These are phyloP conservation scores for Kwoniella bestiolae DNA, from an alignment of 768 basidiomycete species.

Conservation along the genomic window DNA sequence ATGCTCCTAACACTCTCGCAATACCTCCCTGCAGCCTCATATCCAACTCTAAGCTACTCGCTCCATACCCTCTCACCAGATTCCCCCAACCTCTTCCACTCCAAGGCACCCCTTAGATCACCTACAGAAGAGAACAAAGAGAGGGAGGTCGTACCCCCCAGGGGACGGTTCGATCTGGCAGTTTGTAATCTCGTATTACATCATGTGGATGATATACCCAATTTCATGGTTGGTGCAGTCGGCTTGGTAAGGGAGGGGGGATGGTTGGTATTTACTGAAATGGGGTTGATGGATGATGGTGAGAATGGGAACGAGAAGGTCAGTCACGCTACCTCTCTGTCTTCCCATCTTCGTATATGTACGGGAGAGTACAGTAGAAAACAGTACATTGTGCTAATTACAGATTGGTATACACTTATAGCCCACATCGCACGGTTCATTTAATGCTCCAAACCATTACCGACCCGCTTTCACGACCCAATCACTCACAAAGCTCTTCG, in stretches of 20 bases:
- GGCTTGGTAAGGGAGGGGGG: conserved; percentile 34
- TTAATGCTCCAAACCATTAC: conserved; percentile 33
- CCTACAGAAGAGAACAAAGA: conserved; percentile 22
- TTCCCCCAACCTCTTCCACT: conserved; percentile 27
- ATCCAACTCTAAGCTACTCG: conserved; percentile 19
- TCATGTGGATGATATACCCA: conserved; percentile 38
- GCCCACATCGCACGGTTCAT: conserved; percentile 12
- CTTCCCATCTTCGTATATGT: too few relatives aligned
- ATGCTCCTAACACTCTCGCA: conserved; percentile 25
- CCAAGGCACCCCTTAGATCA: conserved; percentile 8
- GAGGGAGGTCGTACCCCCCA: conserved; percentile 25
- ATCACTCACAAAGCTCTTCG: conserved; percentile 24
- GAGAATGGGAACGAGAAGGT: not conserved
- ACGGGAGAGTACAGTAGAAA: too few relatives aligned
- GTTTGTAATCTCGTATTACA: conserved; percentile 41
- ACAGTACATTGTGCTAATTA: too few relatives aligned
- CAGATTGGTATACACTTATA: not conserved
- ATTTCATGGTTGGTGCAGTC: conserved; percentile 28
- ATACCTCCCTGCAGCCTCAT: conserved; percentile 12
- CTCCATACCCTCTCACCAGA: conserved; percentile 35
- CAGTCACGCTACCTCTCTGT: too few relatives aligned
- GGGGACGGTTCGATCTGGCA: conserved; percentile 33
- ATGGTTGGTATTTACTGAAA: conserved; percentile 43
- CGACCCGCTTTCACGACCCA: conserved; percentile 26
- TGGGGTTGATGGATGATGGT: not conserved